Evolutionary conservation across 306 rosid genomes (phyloP).

Genomic region (Lathyrus oleraceus): DNA sequence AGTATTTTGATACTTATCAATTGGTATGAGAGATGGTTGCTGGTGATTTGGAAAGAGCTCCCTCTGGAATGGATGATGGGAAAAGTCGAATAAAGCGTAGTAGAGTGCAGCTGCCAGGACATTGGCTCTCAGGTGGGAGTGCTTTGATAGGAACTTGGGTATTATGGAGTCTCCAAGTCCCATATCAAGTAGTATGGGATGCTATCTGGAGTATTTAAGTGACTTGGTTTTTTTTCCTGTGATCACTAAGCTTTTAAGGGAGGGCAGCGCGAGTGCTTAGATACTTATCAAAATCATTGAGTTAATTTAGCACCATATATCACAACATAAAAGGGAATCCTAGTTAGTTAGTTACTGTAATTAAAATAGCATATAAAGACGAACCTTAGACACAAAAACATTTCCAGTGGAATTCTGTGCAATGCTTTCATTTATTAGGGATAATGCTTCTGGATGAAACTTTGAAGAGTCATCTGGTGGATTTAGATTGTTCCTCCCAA

Average conservation of each 20-base stretch:
- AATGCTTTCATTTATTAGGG: constrained; percentile 74
- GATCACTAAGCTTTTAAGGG: neutral
- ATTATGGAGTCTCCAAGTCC: neutral
- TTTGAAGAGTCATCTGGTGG: constrained; percentile 60
- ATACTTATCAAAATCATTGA: neutral
- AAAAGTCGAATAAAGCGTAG: neutral
- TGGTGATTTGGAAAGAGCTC: neutral
- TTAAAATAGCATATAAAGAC: constrained; percentile 33
- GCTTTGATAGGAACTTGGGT: neutral
- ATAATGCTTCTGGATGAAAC: constrained; percentile 49
- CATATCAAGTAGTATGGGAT: neutral
- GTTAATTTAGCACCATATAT: constrained; percentile 4
- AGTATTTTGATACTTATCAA: neutral
- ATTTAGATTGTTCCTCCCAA: constrained; percentile 59
- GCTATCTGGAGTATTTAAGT: neutral
- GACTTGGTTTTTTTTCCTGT: neutral
- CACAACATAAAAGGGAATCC: constrained; percentile 30
- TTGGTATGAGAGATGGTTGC: neutral
- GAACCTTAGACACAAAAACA: constrained; percentile 78
- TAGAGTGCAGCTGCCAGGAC: neutral
- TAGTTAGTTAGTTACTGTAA: constrained; percentile 2
- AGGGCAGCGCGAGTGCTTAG: neutral
- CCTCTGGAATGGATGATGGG: neutral
- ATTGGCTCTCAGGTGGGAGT: neutral
- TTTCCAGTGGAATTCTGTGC: constrained; percentile 87